Base-by-base conservation (phyloP, 805 yeast genomes). In the Candida michaelii region DNA sequence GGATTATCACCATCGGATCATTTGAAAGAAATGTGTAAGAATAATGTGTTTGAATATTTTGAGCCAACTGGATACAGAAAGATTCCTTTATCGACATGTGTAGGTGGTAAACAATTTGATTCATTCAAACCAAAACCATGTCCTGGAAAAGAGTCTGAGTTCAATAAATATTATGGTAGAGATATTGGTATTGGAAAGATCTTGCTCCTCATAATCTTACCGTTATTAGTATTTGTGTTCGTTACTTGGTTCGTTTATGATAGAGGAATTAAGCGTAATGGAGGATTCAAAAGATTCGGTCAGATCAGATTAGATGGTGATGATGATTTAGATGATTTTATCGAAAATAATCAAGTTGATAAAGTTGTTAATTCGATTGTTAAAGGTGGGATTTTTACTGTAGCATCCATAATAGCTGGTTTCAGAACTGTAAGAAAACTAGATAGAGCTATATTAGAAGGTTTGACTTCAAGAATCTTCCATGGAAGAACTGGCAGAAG, bases 51-150 rank as follows among this genome's bases (percentile, higher is more conserved):
- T 47, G 89, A 87, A 58, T 90, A 80, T 60, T 87, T 82, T 72
- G 83, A 83, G 51, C 89, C 96, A 12, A 89, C 98, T 0, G 99
- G 98, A 0, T 93, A 93, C 62, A 79, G 99, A 59, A 81, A 80
- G 53, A 76, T 90, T 19, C 93, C 96, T 1, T 59, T 86, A 43
- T 83, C 93, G 10, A 87, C 96, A 0, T 93, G 99, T 68, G 74
- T 68, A 33, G 95, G 89, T 16, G 98, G 98, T 3, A 63, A 79
- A 42, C 71, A 74, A 44, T 74, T 87, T 40, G 97, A 87, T 56
- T 71, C 76, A 29, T 77, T 81, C 60, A 73, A 67, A 14, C 72
- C 85, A 2, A 73, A 67, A 42, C 78, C 97, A 6, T 93, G 99
- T 62, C 97, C 98, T 4, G 98, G 98, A 1, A 86, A 82, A 54